Evolutionary conservation across 108 stramenopile species (phyloP).

Genomic region (Skeletonema potamos): DNA sequence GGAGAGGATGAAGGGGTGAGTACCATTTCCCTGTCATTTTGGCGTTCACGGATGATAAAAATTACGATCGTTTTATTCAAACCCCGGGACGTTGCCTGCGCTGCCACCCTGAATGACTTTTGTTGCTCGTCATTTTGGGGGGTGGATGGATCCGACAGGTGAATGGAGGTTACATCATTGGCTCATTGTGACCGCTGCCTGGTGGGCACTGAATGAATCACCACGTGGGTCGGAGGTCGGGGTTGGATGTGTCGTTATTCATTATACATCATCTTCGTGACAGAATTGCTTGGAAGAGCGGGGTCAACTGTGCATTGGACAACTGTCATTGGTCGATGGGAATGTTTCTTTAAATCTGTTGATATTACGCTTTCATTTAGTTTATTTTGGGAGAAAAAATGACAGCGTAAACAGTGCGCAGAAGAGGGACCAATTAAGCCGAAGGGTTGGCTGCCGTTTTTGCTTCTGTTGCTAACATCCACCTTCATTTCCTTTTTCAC

Average conservation of each 20-base stretch:
- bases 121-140: background rate
- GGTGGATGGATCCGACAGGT: constrained; percentile 5
- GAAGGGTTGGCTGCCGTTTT: background rate
- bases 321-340: background rate
- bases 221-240: background rate
- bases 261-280: background rate
- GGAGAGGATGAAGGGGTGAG: constrained; percentile 53
- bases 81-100: background rate
- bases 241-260: background rate
- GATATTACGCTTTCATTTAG: background rate
- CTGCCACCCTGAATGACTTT: constrained; percentile 1
- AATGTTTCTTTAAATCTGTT: background rate
- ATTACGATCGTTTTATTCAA: background rate
- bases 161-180: background rate
- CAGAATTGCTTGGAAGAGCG: background rate
- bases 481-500: constrained; percentile 4
- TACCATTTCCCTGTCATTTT: background rate
- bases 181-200: background rate
- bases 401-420: background rate
- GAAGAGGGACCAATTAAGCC: background rate
- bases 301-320: background rate
- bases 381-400: background rate
- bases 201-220: background rate
- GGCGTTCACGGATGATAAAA: background rate
- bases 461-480: background rate